Percentiles rank a stretch among this genome's conserved stretches.
Conservation (phyloP, 2,329 filamentous ascomycete genomes). For the Aspergillus aculeatus region DNA sequence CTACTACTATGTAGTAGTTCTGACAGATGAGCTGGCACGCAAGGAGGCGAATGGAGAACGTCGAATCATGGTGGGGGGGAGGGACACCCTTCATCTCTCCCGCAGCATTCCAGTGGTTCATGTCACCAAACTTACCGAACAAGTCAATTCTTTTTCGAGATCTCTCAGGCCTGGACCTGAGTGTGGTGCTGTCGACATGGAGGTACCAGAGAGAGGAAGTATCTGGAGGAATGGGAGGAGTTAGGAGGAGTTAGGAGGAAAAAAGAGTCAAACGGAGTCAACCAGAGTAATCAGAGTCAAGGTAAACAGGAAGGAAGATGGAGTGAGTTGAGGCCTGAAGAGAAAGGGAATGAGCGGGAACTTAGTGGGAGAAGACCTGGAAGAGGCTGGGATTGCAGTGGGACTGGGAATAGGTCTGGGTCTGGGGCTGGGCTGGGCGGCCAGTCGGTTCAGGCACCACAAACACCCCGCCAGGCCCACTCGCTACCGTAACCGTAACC, state of each 20-base stretch:
- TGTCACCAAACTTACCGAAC: slow-evolving; percentile 67
- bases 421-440: neutral
- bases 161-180: slow-evolving; percentile 53
- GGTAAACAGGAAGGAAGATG: neutral
- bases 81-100: neutral
- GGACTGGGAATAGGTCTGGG: too few species aligned
- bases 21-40: neutral
- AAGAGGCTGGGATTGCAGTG: neutral
- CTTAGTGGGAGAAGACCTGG: too few species aligned
- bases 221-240: neutral
- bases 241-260: neutral
- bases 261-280: slow-evolving; percentile 1
- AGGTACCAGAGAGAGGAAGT: slow-evolving; percentile 1
- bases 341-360: neutral
- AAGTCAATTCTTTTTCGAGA: slow-evolving; percentile 90
- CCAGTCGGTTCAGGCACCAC: neutral
- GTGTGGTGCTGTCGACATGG: slow-evolving; percentile 21
- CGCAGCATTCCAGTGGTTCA: neutral
- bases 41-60: neutral
- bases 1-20: neutral
- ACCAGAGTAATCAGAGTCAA: slow-evolving; percentile 3
- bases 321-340: neutral
- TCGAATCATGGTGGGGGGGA: slow-evolving; percentile 8
- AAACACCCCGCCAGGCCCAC: too few species aligned
- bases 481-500: too few species aligned